These are phyloP conservation scores for Ascosphaera apis DNA, from an alignment of 2,329 filamentous ascomycete species.

Conservation along the genomic window DNA sequence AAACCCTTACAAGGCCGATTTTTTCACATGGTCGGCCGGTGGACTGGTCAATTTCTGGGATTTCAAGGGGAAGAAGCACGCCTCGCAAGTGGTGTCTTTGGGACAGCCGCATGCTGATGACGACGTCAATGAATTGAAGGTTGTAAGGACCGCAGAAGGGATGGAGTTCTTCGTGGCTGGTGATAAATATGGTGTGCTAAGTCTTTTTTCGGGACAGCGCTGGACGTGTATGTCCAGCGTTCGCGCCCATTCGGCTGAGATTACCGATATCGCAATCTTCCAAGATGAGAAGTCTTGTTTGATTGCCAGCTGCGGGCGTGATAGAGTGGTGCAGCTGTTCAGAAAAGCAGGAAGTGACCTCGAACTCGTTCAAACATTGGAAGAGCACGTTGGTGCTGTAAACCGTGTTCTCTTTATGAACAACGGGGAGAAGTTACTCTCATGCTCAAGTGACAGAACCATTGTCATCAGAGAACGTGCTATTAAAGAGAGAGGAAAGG, in stretches of 20 bases:
- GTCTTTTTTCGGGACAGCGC: conserved; percentile 27
- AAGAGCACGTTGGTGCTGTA: conserved; percentile 77
- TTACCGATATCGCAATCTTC: conserved; percentile 56
- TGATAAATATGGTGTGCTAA: conserved; percentile 65
- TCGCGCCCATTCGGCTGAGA: conserved; percentile 70
- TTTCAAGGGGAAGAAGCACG: conserved; percentile 42
- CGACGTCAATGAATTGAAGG: conserved; percentile 33
- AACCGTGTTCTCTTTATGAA: conserved; percentile 52
- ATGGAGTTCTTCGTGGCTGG: conserved; percentile 54
- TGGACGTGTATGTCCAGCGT: conserved; percentile 43
- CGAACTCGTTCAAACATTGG: conserved; percentile 69
- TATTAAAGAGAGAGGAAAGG: conserved; percentile 32
- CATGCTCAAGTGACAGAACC: conserved; percentile 71
- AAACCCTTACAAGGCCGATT: conserved; percentile 42
- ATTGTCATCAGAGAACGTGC: conserved; percentile 62
- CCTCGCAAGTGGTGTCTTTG: conserved; percentile 41
- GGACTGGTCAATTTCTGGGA: conserved; percentile 72
- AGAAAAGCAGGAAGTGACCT: conserved; percentile 34
- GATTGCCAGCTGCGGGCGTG: conserved; percentile 63
- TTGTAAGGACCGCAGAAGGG: conserved; percentile 34
- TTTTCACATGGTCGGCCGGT: conserved; percentile 71
- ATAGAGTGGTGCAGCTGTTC: conserved; percentile 89
- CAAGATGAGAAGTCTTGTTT: conserved; percentile 38
- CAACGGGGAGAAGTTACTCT: conserved; percentile 49
- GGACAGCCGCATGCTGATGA: conserved; percentile 32